Evolutionary conservation across 2,329 filamentous ascomycete genomes (phyloP).

Genomic region (Aspergillus sp.): DNA sequence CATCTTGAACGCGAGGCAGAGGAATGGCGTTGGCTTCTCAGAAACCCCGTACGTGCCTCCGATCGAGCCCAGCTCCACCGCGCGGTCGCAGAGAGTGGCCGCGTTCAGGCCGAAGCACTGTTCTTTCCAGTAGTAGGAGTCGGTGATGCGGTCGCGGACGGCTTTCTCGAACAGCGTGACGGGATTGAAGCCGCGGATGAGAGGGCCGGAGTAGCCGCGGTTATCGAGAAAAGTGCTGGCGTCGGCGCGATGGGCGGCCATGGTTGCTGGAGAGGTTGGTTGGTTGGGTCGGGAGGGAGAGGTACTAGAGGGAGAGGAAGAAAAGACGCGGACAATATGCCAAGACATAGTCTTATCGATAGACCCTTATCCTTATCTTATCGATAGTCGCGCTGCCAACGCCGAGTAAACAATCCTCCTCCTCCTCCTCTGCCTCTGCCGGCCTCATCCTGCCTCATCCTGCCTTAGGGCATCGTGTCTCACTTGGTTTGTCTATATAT

Average conservation of each 20-base stretch:
- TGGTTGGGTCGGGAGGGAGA: slow-evolving; percentile 4
- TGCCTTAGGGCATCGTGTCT: not conserved
- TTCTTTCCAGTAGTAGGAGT: slow-evolving; percentile 97
- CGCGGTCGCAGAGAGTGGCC: slow-evolving; percentile 73
- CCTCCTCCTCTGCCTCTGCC: not conserved
- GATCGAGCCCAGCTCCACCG: slow-evolving; percentile 72
- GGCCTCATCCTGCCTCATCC: not conserved
- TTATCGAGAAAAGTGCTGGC: slow-evolving; percentile 73
- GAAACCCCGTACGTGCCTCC: slow-evolving; percentile 78
- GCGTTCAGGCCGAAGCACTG: slow-evolving; percentile 93
- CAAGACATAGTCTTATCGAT: too few species aligned
- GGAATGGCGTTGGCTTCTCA: slow-evolving; percentile 80
- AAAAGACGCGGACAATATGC: slow-evolving; percentile 7
- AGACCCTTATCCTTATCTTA: too few species aligned
- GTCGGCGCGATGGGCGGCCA: slow-evolving; percentile 62
- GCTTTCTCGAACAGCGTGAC: slow-evolving; percentile 94
- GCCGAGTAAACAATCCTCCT: slow-evolving; percentile 16
- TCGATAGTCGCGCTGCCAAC: slow-evolving; percentile 33
- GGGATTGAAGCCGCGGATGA: slow-evolving; percentile 85
- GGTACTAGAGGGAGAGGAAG: slow-evolving; percentile 1
- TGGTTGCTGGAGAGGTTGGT: slow-evolving; percentile 18
- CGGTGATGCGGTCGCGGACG: slow-evolving; percentile 87
- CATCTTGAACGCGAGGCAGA: slow-evolving; percentile 91
- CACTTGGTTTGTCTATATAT: not conserved
- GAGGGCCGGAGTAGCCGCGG: slow-evolving; percentile 65